Conservation (phyloP, 1,284 basidiomycete genomes). For the Vanrija sp. region DNA sequence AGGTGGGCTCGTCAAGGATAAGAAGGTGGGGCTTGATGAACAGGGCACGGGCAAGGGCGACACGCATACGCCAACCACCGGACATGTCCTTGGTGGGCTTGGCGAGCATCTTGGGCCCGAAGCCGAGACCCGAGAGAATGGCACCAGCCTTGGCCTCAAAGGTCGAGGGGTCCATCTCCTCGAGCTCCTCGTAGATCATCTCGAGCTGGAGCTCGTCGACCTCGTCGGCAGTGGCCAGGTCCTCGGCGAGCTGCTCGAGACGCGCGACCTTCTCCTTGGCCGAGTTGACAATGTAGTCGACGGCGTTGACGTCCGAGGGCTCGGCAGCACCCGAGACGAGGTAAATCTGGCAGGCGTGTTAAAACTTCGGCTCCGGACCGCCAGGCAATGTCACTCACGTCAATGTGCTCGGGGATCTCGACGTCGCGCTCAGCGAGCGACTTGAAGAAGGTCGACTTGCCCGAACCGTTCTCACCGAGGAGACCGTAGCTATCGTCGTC, state of each 20-base stretch:
- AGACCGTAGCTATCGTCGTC: constrained; percentile 64
- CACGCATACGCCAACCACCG: constrained; percentile 99
- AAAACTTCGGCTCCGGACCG: not conserved
- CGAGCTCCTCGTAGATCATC: constrained; percentile 88
- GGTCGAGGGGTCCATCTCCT: constrained; percentile 91
- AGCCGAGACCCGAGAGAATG: constrained; percentile 95
- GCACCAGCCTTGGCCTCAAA: constrained; percentile 95
- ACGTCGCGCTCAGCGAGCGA: constrained; percentile 85
- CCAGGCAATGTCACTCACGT: constrained; percentile 50
- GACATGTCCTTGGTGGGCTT: constrained; percentile 98
- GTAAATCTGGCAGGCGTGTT: constrained; percentile 62
- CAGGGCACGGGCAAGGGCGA: constrained; percentile 89
- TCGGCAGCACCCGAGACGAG: constrained; percentile 94
- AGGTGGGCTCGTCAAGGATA: constrained; percentile 72
- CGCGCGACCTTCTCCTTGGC: constrained; percentile 93
- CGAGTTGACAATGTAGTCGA: constrained; percentile 92
- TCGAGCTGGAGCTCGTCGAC: constrained; percentile 86
- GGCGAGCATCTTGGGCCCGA: constrained; percentile 86
- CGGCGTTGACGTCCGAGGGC: constrained; percentile 89
- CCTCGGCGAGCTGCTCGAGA: constrained; percentile 91
- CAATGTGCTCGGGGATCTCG: constrained; percentile 89
- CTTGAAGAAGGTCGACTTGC: constrained; percentile 65
- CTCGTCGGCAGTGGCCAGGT: constrained; percentile 81
- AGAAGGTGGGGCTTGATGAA: constrained; percentile 96
- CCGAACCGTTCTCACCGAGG: constrained; percentile 93